These are phyloP conservation scores for Kalmanozyma brasiliensis DNA, from an alignment of 1,284 basidiomycete species.

Conservation along the genomic window DNA sequence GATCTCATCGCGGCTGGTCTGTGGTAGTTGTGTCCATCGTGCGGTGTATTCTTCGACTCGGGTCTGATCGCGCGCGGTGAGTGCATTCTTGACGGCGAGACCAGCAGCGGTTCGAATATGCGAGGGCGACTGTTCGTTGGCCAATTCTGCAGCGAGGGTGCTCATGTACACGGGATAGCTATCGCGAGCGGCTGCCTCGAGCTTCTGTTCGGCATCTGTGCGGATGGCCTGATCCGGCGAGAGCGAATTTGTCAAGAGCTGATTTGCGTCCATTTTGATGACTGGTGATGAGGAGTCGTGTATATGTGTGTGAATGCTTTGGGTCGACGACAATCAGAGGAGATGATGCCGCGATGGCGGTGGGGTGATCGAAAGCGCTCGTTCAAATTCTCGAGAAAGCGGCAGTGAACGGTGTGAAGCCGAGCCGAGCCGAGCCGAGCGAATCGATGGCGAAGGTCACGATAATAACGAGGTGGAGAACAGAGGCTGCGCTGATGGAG, in stretches of 20 bases:
- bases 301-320: too few species aligned
- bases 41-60: constrained; percentile 70
- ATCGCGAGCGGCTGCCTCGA: constrained; percentile 62
- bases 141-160: constrained; percentile 61
- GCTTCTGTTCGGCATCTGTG: constrained; percentile 64
- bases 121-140: constrained; percentile 65
- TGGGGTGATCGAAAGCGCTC: too few species aligned
- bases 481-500: background rate
- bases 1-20: constrained; percentile 80
- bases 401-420: too few species aligned
- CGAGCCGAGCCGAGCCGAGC: background rate
- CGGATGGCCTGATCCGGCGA: constrained; percentile 63
- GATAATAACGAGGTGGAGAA: background rate
- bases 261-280: constrained; percentile 63
- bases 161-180: constrained; percentile 65
- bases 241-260: constrained; percentile 66
- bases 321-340: too few species aligned
- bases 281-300: too few species aligned
- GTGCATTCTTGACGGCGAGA: constrained; percentile 94
- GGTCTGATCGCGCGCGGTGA: constrained; percentile 82
- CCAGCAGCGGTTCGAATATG: constrained; percentile 93
- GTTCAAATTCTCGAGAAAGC: too few species aligned
- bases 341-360: too few species aligned
- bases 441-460: background rate
- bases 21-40: constrained; percentile 80